Percentiles rank a stretch among this genome's conserved stretches.
These are phyloP conservation scores for Handroanthus guayacan DNA, from an alignment of 257 asterid genomes.

Conservation along the genomic window DNA sequence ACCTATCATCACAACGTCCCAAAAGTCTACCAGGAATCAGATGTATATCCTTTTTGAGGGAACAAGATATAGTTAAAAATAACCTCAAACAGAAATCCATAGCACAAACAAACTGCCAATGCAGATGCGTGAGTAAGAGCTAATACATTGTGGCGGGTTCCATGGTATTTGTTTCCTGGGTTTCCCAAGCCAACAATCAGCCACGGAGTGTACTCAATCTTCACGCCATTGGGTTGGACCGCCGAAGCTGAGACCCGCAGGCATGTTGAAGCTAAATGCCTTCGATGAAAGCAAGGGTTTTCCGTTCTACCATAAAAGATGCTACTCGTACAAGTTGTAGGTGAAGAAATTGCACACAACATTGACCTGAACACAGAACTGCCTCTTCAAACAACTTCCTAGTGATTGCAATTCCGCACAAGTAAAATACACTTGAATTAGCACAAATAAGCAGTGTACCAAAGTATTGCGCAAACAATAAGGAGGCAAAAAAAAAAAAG, in stretches of 20 bases:
- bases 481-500: not conserved
- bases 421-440: conserved; percentile 16
- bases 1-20: conserved; percentile 54
- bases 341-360: conserved; percentile 64
- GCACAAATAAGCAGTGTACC: not conserved
- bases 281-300: conserved; percentile 49
- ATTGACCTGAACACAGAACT: conserved; percentile 52
- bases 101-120: conserved; percentile 9
- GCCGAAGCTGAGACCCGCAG: conserved; percentile 67
- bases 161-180: conserved; percentile 95
- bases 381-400: conserved; percentile 12
- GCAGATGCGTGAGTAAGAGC: conserved; percentile 3
- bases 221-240: conserved; percentile 57
- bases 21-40: conserved; percentile 14
- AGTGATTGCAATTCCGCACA: not conserved
- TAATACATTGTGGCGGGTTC: conserved; percentile 94
- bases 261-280: conserved; percentile 46
- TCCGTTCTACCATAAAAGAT: conserved; percentile 50
- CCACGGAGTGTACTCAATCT: conserved; percentile 94
- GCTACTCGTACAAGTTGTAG: conserved; percentile 46
- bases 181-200: conserved; percentile 98
- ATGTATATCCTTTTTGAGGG: conserved; percentile 5
- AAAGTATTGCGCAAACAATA: not conserved
- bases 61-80: not conserved
- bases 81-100: conserved; percentile 25